These are phyloP conservation scores for Agaricus subrufescens DNA, from an alignment of 768 basidiomycete genomes.

Conservation along the genomic window DNA sequence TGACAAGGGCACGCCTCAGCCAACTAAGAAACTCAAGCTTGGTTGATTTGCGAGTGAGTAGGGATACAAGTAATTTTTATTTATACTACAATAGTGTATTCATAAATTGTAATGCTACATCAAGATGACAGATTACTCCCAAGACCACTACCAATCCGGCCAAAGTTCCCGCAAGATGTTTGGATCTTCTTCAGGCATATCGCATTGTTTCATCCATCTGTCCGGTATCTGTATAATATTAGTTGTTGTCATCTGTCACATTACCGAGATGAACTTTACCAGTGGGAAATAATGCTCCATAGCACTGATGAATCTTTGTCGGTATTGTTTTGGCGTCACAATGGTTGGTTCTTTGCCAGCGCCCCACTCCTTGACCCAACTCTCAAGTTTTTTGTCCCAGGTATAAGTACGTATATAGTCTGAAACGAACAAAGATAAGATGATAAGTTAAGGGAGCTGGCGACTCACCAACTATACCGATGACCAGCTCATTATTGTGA, in stretches of 20 bases:
- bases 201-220: conserved; percentile 86
- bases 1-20: conserved; percentile 59
- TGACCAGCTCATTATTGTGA: conserved; percentile 82
- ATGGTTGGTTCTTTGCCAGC: conserved; percentile 89
- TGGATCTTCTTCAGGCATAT: conserved; percentile 72
- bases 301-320: conserved; percentile 78
- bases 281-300: conserved; percentile 90
- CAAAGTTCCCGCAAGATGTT: conserved; percentile 51
- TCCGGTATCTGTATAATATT: conserved; percentile 61
- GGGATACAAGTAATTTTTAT: conserved; percentile 1
- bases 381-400: conserved; percentile 98
- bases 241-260: conserved; percentile 5
- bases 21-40: conserved; percentile 63
- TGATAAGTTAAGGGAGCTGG: not conserved
- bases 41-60: conserved; percentile 30
- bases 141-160: conserved; percentile 51
- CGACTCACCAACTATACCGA: conserved; percentile 90
- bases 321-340: conserved; percentile 92
- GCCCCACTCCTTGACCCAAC: conserved; percentile 94
- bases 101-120: not conserved
- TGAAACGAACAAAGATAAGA: conserved; percentile 21
- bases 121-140: not conserved
- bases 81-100: not conserved
- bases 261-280: conserved; percentile 36
- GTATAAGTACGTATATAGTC: conserved; percentile 96